phyloP scores from a whole-genome alignment of 202 grass and related monocot genomes.

The Cymbopogon flexuosus region DNA sequence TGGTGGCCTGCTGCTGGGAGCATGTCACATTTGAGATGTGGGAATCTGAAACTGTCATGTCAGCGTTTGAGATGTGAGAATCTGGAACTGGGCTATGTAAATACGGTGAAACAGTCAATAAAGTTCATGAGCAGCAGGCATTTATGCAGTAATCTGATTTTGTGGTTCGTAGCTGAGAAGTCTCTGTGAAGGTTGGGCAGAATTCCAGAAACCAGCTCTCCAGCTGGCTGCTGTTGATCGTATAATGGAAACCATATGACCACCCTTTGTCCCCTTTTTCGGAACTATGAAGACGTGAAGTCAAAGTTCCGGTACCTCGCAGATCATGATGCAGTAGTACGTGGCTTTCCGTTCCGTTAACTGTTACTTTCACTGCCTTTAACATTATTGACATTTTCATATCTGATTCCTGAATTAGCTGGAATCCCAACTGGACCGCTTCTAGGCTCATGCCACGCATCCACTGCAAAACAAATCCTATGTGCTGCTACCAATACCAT shows the following conservation, averaged over 20 bases:
- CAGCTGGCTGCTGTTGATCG: background rate
- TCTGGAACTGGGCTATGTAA: background rate
- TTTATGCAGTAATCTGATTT: background rate
- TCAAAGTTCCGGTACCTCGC: background rate
- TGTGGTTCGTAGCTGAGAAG: background rate
- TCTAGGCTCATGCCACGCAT: background rate
- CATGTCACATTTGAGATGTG: background rate
- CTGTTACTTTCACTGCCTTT: background rate
- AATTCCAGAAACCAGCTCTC: slow-evolving; percentile 22
- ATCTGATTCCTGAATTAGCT: background rate
- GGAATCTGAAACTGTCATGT: background rate
- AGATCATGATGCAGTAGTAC: background rate
- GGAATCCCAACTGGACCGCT: background rate
- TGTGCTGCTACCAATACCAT: background rate
- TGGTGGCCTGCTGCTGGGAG: background rate
- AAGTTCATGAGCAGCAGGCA: background rate
- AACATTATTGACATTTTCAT: background rate
- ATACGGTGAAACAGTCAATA: background rate
- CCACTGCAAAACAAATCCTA: background rate
- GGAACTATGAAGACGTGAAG: background rate
- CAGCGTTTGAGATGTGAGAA: background rate
- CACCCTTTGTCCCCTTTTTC: background rate
- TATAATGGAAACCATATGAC: background rate
- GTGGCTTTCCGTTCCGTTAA: background rate
- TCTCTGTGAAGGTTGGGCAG: background rate